Evolutionary conservation across 1,284 basidiomycete genomes (phyloP).

Genomic region (Coniferiporia weirii): DNA sequence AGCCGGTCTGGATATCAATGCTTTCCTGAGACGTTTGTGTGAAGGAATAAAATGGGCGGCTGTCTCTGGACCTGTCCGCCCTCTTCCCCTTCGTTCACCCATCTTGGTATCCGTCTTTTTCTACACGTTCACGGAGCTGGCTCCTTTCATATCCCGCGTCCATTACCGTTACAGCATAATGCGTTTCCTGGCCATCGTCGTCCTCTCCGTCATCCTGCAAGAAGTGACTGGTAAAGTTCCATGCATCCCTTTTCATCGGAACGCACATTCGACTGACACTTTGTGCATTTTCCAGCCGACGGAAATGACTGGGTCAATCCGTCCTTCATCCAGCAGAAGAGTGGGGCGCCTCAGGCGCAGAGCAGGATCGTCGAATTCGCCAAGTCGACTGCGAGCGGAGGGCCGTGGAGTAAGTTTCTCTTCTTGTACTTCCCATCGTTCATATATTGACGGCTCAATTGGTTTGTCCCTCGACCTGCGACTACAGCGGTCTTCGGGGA

Average conservation of each 20-base stretch:
- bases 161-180: not conserved
- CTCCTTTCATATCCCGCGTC: not conserved
- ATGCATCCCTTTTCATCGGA: not conserved
- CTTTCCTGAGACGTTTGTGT: not conserved
- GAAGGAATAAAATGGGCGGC: not conserved
- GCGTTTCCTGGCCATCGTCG: not conserved
- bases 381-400: constrained; percentile 26
- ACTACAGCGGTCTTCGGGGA: constrained; percentile 36
- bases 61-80: not conserved
- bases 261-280: too few relatives aligned
- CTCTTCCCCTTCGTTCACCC: not conserved
- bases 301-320: constrained; percentile 33
- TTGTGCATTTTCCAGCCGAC: constrained; percentile 22
- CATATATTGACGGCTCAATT: not conserved
- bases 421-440: not conserved
- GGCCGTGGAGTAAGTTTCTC: constrained; percentile 34
- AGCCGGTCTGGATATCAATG: not conserved
- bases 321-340: constrained; percentile 28
- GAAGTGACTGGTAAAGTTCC: constrained; percentile 1
- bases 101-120: not conserved
- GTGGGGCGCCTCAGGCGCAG: constrained; percentile 27
- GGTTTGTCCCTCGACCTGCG: too few relatives aligned
- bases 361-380: constrained; percentile 29
- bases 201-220: not conserved
- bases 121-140: not conserved